Percentiles rank a stretch among this genome's conserved stretches.
Conservation (phyloP, 306 rosid genomes). For the Lathyrus aphaca region DNA sequence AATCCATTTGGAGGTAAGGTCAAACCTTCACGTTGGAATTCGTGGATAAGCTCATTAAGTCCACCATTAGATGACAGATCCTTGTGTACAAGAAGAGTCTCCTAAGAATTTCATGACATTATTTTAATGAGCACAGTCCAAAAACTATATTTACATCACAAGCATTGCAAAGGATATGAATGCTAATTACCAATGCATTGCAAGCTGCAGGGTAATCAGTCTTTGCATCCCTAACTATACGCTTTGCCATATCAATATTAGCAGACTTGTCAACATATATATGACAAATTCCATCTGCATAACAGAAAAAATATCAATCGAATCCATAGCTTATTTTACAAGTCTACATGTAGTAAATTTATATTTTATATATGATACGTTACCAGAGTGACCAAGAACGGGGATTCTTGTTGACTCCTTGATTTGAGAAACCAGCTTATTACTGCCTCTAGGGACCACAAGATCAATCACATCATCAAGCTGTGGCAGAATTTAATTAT, state of each 20-base stretch:
- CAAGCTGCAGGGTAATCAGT: slow-evolving; percentile 80
- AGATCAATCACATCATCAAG: slow-evolving; percentile 95
- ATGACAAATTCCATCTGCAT: slow-evolving; percentile 85
- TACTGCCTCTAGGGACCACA: slow-evolving; percentile 95
- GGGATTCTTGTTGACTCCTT: slow-evolving; percentile 90
- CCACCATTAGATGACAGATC: slow-evolving; percentile 57
- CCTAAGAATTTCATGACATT: slow-evolving; percentile 51
- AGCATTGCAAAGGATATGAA: slow-evolving; percentile 22
- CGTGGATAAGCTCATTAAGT: slow-evolving; percentile 55
- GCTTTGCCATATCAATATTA: slow-evolving; percentile 73
- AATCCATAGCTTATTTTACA: slow-evolving; percentile 31
- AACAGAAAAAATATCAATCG: slow-evolving; percentile 33
- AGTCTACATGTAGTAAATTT: neutral
- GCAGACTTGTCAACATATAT: slow-evolving; percentile 83
- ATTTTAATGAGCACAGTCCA: slow-evolving; percentile 20
- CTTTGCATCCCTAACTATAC: slow-evolving; percentile 78
- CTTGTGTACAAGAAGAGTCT: slow-evolving; percentile 89
- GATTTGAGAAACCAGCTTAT: slow-evolving; percentile 82
- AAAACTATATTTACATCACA: slow-evolving; percentile 7
- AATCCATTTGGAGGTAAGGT: slow-evolving; percentile 23
- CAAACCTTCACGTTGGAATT: slow-evolving; percentile 71
- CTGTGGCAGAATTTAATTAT: slow-evolving; percentile 51
- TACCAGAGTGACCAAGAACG: slow-evolving; percentile 95
- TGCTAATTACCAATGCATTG: slow-evolving; percentile 73
- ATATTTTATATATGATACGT: slow-evolving; percentile 23